A percentile compares a stretch with the other conserved stretches of the same genome.
Evolutionary conservation across 202 grass and related monocot species (phyloP).

Genomic region (Zoysia matrella): DNA sequence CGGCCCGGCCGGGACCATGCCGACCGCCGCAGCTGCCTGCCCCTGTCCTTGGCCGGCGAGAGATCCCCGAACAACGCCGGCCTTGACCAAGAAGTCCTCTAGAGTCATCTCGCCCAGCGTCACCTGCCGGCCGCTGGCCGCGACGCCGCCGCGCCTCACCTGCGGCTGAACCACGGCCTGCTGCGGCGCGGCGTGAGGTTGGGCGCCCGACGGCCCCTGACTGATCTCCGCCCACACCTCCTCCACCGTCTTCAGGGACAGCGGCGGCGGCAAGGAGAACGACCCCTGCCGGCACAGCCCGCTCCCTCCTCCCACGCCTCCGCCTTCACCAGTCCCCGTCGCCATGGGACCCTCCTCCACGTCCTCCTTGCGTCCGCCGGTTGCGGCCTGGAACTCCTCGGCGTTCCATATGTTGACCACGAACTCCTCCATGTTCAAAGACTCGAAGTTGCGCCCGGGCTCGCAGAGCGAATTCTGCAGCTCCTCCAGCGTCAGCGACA

Average conservation of each 20-base stretch:
- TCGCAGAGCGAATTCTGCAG: constrained; percentile 82
- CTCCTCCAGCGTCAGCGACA: constrained; percentile 78
- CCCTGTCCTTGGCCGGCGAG: constrained; percentile 6
- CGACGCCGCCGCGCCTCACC: constrained; percentile 5
- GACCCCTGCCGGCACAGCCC: constrained; percentile 73
- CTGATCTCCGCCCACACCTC: constrained; percentile 91
- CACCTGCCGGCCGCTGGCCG: constrained; percentile 38
- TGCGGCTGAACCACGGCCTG: constrained; percentile 33
- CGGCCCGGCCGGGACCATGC: constrained; percentile 34
- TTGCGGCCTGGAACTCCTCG: constrained; percentile 71
- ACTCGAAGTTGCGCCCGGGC: constrained; percentile 76
- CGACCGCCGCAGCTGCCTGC: not conserved
- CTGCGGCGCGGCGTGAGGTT: not conserved
- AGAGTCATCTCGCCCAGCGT: constrained; percentile 93
- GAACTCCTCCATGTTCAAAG: constrained; percentile 99
- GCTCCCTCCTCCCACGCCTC: not conserved
- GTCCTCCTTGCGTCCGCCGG: constrained; percentile 21
- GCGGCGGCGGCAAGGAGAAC: constrained; percentile 53
- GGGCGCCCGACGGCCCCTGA: constrained; percentile 16
- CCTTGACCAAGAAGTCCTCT: constrained; percentile 90
- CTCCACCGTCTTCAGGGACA: constrained; percentile 89
- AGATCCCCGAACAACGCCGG: constrained; percentile 68
- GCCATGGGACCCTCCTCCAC: not conserved
- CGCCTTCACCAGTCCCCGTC: not conserved
- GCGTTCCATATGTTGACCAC: constrained; percentile 93